Evolutionary conservation across 2,329 filamentous ascomycete species (phyloP), one percentile per base, ranked within the genome.

Genomic region (Ceratocystis huliohia): DNA sequence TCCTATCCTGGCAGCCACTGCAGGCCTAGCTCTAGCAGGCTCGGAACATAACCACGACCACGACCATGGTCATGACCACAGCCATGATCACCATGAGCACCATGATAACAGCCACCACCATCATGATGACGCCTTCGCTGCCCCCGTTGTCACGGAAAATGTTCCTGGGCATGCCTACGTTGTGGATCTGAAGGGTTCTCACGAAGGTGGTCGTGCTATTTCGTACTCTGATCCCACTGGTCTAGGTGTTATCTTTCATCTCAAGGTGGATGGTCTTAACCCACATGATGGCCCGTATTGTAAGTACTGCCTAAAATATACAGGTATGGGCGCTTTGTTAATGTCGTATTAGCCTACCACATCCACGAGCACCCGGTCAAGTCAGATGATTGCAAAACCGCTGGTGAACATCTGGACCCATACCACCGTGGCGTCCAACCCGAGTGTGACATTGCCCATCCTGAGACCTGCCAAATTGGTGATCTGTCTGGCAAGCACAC

Each of bases 401-500:
- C 84, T 1, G 75, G 79, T 41, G 78, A 72, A 4, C 84, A 86
- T 70, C 76, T 85, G 5, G 82, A 85, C 70, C 83, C 84, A 2
- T 84, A 78, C 71, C 71, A 76, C 41, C 80, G 82, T 41, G 79
- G 79, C 57, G 77, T 83, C 69, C 71, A 71, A 0, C 76, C 79
- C 25, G 70, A 78, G 2, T 87, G 84, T 72, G 76, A 84, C 69
- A 57, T 72, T 10, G 70, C 72, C 15, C 69, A 73, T 30, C 83
- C 82, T 1, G 71, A 79, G 68, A 81, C 78, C 20, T 87, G 84
- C 72, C 79, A 86, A 73, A 78, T 83, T 4, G 84, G 84, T 62
- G 84, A 87, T 72, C 74, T 86, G 33, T 77, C 79, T 41, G 84
- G 84, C 66, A 86, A 86, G 73, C 77, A 84, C 69, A 82, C 81